Evolutionary conservation across 139 green algal genomes (phyloP), one percentile per base, ranked within the genome.

Genomic region (Gonium pectorale): DNA sequence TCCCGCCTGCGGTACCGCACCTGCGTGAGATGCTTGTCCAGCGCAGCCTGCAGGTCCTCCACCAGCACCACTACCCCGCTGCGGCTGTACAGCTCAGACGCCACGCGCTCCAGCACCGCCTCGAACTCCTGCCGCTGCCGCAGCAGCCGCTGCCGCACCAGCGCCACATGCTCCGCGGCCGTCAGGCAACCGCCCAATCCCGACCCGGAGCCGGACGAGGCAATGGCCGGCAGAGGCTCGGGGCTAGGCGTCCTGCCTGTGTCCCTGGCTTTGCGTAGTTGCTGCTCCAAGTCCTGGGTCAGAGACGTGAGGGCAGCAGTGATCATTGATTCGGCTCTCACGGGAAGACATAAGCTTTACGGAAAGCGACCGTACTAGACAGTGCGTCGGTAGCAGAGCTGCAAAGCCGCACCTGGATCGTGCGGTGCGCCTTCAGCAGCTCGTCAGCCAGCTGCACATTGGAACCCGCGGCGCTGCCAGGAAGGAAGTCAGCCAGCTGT

Each of bases 111-210:
- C 40, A 83, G 31, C 26, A 83, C 37, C 43, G 35, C 27, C 77
- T 83, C 77, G n/a, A 83, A 83, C 77, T 83, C 77, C 77, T 51
- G 62, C 31, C 77, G 77, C 41, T 83, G 77, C 41, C 77, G 60
- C 21, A 83, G 2, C 77, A 83, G 22, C n/a, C 77, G 77, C 63
- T 83, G 77, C 41, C 62, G 62, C 29, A 83, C n/a, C 3, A 83
- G 66, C 0, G 63, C 59, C 59, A 83, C n/a, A 62, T 83, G 77
- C 77, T 83, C 77, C 41, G 43, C 22, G 13, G 41, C 9, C 5
- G 77, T 83, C 7, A 83, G 77, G 31, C n/a, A n/a, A n/a, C n/a
- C n/a, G n/a, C n/a, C n/a, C n/a, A 73, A 7, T 5, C 77, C 77
- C 0, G 62, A 31, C 9, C 62, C 54, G 56, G 38, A 38, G 56